Conservation (phyloP, 2,329 filamentous ascomycete species). For the Talaromyces rugulosus region DNA sequence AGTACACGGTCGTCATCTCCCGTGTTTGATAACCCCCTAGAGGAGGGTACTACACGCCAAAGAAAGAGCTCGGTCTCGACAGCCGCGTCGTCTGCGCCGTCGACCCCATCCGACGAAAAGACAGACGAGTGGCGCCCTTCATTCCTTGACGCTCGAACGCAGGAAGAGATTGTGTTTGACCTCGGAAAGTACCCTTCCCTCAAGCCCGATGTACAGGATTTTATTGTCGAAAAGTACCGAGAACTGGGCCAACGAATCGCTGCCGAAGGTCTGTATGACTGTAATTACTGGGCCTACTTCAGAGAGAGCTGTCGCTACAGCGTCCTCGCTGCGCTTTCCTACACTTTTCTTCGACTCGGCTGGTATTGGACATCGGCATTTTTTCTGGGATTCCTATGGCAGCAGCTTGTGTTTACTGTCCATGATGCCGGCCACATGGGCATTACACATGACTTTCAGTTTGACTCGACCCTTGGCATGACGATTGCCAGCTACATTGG, state of each 20-base stretch:
- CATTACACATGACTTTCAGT: slow-evolving; percentile 84
- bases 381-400: slow-evolving; percentile 82
- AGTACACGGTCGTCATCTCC: slow-evolving; percentile 57
- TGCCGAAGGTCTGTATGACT: slow-evolving; percentile 73
- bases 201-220: slow-evolving; percentile 67
- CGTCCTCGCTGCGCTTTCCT: slow-evolving; percentile 59
- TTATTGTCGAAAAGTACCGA: slow-evolving; percentile 79
- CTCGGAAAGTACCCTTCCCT: slow-evolving; percentile 75
- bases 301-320: slow-evolving; percentile 70
- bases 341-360: slow-evolving; percentile 56
- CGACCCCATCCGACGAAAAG: slow-evolving; percentile 20
- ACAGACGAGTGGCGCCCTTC: slow-evolving; percentile 46
- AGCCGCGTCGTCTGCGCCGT: slow-evolving; percentile 25
- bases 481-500: slow-evolving; percentile 85
- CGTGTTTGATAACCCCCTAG: slow-evolving; percentile 51
- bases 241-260: slow-evolving; percentile 66
- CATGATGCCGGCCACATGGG: slow-evolving; percentile 98
- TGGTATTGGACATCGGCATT: slow-evolving; percentile 69
- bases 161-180: slow-evolving; percentile 71
- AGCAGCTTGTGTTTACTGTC: slow-evolving; percentile 88
- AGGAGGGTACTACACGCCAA: slow-evolving; percentile 33
- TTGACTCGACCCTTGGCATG: slow-evolving; percentile 82
- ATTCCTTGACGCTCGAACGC: slow-evolving; percentile 69
- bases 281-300: slow-evolving; percentile 76
- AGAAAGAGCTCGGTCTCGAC: slow-evolving; percentile 29